A percentile compares a stretch with the other conserved stretches of the same genome.
Evolutionary conservation across 768 basidiomycete genomes (phyloP).

Genomic region (Filobasidium floriforme): DNA sequence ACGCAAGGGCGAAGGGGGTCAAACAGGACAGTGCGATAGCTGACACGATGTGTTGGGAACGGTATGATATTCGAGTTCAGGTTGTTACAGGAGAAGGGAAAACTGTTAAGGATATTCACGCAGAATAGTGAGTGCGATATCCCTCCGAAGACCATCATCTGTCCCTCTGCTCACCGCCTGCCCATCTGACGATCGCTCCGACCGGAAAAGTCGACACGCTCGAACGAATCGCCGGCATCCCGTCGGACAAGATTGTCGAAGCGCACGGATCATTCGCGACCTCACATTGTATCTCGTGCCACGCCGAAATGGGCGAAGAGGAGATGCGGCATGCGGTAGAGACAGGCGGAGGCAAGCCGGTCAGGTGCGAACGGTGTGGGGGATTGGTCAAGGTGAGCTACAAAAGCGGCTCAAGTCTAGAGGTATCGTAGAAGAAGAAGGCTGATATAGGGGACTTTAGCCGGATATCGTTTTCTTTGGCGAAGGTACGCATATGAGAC

Average conservation of each 20-base stretch:
- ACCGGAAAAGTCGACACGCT: constrained; percentile 55
- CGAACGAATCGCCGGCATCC: constrained; percentile 13
- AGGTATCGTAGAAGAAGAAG: not conserved
- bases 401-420: not conserved
- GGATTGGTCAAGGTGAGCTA: constrained; percentile 23
- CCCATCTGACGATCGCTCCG: constrained; percentile 55
- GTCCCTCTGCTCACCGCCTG: too few species aligned
- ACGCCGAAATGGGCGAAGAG: constrained; percentile 54
- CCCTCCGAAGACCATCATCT: constrained; percentile 54
- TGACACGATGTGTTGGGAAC: not conserved
- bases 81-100: constrained; percentile 61
- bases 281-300: constrained; percentile 74
- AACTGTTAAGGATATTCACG: constrained; percentile 53
- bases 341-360: constrained; percentile 52
- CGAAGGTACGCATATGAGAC: constrained; percentile 28
- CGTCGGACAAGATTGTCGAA: constrained; percentile 51
- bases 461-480: constrained; percentile 96
- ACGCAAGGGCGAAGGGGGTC: too few species aligned
- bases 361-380: constrained; percentile 53
- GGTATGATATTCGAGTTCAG: constrained; percentile 24
- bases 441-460: constrained; percentile 46
- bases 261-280: constrained; percentile 92
- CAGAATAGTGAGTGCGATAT: constrained; percentile 40
- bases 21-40: not conserved
- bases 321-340: constrained; percentile 62